A percentile compares a stretch with the other conserved stretches of the same genome.
Evolutionary conservation across 495 filamentous ascomycete species (phyloP).

Genomic region (Aspergillus cavernicola): DNA sequence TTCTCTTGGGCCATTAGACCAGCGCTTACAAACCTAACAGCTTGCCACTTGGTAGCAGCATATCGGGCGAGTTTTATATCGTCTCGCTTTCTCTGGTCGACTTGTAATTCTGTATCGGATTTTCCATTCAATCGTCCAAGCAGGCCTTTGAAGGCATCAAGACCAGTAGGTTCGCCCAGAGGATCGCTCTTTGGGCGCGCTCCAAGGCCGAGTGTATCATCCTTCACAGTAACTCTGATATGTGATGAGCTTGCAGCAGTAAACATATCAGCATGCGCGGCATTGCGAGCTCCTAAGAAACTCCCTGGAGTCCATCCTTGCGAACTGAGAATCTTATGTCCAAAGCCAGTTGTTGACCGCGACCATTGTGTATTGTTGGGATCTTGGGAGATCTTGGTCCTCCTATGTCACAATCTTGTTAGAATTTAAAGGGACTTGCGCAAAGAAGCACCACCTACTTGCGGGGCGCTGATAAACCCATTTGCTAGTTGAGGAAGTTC

Average conservation of each 20-base stretch:
- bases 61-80: constrained; percentile 64
- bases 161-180: constrained; percentile 67
- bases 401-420: constrained; percentile 48
- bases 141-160: constrained; percentile 78
- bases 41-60: constrained; percentile 64
- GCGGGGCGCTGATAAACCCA: constrained; percentile 72
- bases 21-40: constrained; percentile 75
- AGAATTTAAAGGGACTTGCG: neutral
- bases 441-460: constrained; percentile 48
- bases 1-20: constrained; percentile 73
- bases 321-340: constrained; percentile 76
- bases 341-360: constrained; percentile 73
- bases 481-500: constrained; percentile 23
- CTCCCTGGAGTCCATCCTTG: constrained; percentile 89
- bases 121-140: constrained; percentile 89
- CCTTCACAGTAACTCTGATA: constrained; percentile 76
- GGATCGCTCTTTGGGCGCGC: constrained; percentile 61
- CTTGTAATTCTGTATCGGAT: constrained; percentile 59
- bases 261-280: constrained; percentile 67
- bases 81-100: constrained; percentile 58
- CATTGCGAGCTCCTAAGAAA: constrained; percentile 69
- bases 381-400: constrained; percentile 77
- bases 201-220: constrained; percentile 85
- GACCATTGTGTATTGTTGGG: constrained; percentile 94
- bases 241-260: constrained; percentile 73